Evolutionary conservation across 108 stramenopile genomes (phyloP).

Genomic region (Epipyxis sp.): DNA sequence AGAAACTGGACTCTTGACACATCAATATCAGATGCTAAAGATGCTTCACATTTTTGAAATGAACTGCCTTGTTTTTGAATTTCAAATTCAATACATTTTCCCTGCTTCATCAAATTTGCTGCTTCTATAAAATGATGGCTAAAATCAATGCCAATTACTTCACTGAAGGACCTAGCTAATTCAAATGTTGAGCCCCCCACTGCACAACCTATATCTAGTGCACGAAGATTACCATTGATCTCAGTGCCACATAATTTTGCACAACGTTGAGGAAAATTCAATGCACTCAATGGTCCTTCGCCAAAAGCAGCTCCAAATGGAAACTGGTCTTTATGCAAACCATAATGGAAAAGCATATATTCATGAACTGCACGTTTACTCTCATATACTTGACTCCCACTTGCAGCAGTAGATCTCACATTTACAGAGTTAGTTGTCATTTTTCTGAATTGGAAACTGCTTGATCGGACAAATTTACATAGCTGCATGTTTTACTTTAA

Average conservation of each 20-base stretch:
- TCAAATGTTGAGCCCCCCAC: constrained; percentile 83
- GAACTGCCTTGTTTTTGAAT: constrained; percentile 75
- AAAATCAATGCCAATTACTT: constrained; percentile 84
- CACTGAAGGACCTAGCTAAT: constrained; percentile 72
- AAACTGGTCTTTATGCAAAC: constrained; percentile 15
- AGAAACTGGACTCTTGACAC: constrained; percentile 68
- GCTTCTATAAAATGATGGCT: constrained; percentile 71
- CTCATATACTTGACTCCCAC: constrained; percentile 49
- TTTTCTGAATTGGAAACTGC: no score
- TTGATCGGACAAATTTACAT: no score
- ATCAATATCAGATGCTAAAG: background rate
- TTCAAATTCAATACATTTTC: constrained; percentile 55
- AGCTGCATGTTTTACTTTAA: no score
- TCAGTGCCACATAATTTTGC: constrained; percentile 34
- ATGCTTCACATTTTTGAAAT: background rate
- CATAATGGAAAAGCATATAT: constrained; percentile 51
- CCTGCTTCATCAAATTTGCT: constrained; percentile 64
- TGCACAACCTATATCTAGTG: constrained; percentile 81
- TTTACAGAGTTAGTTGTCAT: background rate
- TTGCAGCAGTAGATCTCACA: constrained; percentile 38
- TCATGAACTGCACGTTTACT: constrained; percentile 47
- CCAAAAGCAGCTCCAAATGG: constrained; percentile 36
- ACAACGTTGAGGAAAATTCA: constrained; percentile 38
- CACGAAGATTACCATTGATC: constrained; percentile 18
- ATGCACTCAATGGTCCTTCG: constrained; percentile 34